Evolutionary conservation across 352 stramenopile genomes (phyloP), one percentile per base, ranked within the genome.

Genomic region (Stramenopiles sp.): DNA sequence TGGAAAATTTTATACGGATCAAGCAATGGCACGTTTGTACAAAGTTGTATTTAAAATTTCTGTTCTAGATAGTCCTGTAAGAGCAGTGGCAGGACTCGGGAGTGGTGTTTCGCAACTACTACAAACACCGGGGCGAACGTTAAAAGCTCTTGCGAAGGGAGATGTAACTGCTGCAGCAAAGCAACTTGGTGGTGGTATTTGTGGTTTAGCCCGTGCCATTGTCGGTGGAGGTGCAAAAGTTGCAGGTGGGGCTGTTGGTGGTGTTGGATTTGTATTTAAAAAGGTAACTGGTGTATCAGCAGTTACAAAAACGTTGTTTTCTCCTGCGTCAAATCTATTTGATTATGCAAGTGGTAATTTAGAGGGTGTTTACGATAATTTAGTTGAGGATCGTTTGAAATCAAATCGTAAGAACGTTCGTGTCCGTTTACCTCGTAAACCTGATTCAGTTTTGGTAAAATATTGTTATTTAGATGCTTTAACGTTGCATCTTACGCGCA

Each of bases 31-130:
- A 69, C 20, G 53, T 20, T 27, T 69, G 53, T 69, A 69, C 53
- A 69, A 69, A 69, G 53, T 69, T 27, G 53, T 69, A 27, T 69
- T 69, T 20, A 69, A 69, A 23, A 69, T 69, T 69, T 69, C 53
- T 20, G 53, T 69, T 20, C 27, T 69, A 27, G 53, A 69, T 69
- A 69, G 20, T 20, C 53, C 53, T 27, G 53, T 69, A 23, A 20
- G 53, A 69, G 53, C 53, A 20, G 53, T 69, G 20, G 53, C 53
- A 69, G 53, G 53, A 23, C 20, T 69, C 27, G 53, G 53, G 20
- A 69, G 53, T 69, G 53, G 53, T 69, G 53, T 69, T 23, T 69
- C 53, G 20, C 53, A 69, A 69, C 53, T 69, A 27, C 27, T 69
- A 69, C 20, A 69, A 23, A 69, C 53, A 20, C 53, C 53, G 20